Evolutionary conservation across 2,329 filamentous ascomycete species (phyloP).

Genomic region (Rhexocercosporidium sp.): DNA sequence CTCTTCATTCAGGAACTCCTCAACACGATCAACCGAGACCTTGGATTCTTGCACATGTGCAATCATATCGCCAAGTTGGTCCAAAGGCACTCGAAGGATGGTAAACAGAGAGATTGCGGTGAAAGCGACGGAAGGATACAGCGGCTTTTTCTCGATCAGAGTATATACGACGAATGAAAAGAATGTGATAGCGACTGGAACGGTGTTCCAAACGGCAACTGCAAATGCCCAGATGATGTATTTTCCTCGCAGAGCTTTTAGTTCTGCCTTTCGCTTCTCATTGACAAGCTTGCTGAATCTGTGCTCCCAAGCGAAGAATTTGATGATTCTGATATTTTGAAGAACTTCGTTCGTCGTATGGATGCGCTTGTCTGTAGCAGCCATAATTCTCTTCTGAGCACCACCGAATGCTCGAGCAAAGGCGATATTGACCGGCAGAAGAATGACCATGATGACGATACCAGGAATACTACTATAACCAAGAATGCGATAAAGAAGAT

Average conservation of each 20-base stretch:
- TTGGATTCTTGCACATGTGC: slow-evolving; percentile 97
- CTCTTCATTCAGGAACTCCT: slow-evolving; percentile 90
- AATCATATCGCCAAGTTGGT: slow-evolving; percentile 98
- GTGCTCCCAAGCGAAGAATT: slow-evolving; percentile 98
- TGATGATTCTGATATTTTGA: slow-evolving; percentile 98
- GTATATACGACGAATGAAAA: slow-evolving; percentile 96
- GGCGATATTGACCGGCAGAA: slow-evolving; percentile 88
- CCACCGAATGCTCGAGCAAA: slow-evolving; percentile 85
- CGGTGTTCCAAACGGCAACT: slow-evolving; percentile 95
- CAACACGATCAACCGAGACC: slow-evolving; percentile 94
- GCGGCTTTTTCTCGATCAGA: slow-evolving; percentile 82
- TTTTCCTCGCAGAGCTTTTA: slow-evolving; percentile 77
- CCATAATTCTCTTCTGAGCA: slow-evolving; percentile 89
- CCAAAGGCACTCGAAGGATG: slow-evolving; percentile 87
- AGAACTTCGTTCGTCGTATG: slow-evolving; percentile 96
- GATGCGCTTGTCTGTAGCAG: slow-evolving; percentile 93
- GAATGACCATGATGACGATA: slow-evolving; percentile 84
- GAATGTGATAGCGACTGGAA: slow-evolving; percentile 94
- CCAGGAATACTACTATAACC: slow-evolving; percentile 93
- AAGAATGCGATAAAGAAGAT: slow-evolving; percentile 86
- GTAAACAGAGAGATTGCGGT: slow-evolving; percentile 96
- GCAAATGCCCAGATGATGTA: slow-evolving; percentile 93
- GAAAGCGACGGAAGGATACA: slow-evolving; percentile 93
- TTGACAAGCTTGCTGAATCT: slow-evolving; percentile 86
- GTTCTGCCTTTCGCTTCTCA: slow-evolving; percentile 82